Base-by-base conservation (phyloP, 345 rosid genomes). In the Lepidium africanum region DNA sequence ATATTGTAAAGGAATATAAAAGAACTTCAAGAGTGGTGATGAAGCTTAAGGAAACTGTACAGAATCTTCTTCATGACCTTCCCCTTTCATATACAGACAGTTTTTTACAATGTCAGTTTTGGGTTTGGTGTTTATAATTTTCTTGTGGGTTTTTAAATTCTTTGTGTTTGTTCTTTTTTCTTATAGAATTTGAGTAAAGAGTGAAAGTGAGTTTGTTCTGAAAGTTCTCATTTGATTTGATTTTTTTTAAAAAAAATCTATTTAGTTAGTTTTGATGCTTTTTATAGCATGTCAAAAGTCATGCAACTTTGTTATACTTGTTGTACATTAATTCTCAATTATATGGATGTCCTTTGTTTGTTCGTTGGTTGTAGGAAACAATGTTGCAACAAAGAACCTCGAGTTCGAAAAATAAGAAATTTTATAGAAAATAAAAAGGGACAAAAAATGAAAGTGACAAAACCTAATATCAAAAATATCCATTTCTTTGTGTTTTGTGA, bases 61-160 rank as follows among this genome's bases (percentile, higher is more conserved):
- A 75, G 74, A 59, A 68, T 53, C 50, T 58, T 64, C 60, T 27
- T 59, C 60, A 37, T 60, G 45, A 58, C 46, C 16, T n/a, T 73
- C 11, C 46, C 16, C 37, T 59, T 59, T 41, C 33, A 2, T 74
- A 67, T 66, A 67, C 58, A 9, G 10, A 30, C 52, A 42, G 23
- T 15, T 3, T 35, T 53, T 60, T 52, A 53, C 64, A 54, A 1
- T 54, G 61, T 23, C 51, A 61, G 51, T 36, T 45, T 61, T 39
- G 61, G 77, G 57, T 67, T 59, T 67, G 56, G 27, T 74, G 68
- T 67, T 52, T 42, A 74, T 67, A 59, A 10, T 67, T 7, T 51
- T 8, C 9, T 59, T 43, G 23, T 72, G 47, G 50, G 41, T 12
- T 73, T 27, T 56, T 5, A 48, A 14, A 38, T 64, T 72, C 57